Base-by-base conservation (phyloP, 352 stramenopile species). In the Phytophthora cajani region DNA sequence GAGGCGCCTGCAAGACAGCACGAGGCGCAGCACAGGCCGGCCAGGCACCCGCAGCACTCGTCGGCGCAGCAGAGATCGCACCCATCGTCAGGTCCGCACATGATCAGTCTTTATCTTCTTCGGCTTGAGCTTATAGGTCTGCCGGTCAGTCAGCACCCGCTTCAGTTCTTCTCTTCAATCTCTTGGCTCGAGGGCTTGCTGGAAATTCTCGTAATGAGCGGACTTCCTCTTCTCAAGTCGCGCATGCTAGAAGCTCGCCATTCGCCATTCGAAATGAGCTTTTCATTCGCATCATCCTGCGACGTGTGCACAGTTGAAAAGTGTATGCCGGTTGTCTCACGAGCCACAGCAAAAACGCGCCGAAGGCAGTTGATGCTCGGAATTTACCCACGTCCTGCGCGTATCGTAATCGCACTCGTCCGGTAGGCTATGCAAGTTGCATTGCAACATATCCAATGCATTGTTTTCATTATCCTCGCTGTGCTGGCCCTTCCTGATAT, bases 31-130 rank as follows among this genome's bases (percentile, higher is more conserved):
- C 59, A 73, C 21, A 77, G 14, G 11, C 69, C 69, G 6, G 59
- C 64, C 60, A 77, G 38, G 27, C 69, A 77, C 19, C 64, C 64
- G 42, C 69, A 77, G 49, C 69, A 77, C 12, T 75, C 69, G 52
- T 72, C 67, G 14, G 14, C 21, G 47, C 66, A 73, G 50, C 64
- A 60, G 14, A 53, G 27, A 50, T 53, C 19, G 58, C 61, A 59
- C 53, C 61, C 58, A 32, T 73, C 64, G 36, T 77, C 69, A 32
- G 69, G 59, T 60, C 55, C 59, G 50, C 64, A 73, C 64, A 73
- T 77, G 6, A 10, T 65, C 23, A 42, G 36, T 17, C 36, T 33
- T 33, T 14, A 44, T 47, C 23, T 70, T 67, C 27, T 64, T 67
- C n/a, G 12, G 10, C 33, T 66, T 59, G 30, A 19, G 10, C n/a